Evolutionary conservation across 2,329 filamentous ascomycete species (phyloP).

Genomic region (Nemania sp.): DNA sequence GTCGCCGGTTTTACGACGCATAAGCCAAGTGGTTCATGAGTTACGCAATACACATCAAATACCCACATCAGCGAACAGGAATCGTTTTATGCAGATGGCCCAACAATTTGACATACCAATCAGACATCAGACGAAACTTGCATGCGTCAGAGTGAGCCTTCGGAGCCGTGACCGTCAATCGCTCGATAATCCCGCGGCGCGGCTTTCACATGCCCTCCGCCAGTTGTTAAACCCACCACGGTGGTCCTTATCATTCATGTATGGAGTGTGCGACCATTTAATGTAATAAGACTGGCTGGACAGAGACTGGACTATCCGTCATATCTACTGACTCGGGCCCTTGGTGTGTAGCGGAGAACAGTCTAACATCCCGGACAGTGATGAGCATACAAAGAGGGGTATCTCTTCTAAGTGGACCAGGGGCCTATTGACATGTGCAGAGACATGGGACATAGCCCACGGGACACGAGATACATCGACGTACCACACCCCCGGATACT

Average conservation of each 20-base stretch:
- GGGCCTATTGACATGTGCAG: too few relatives aligned
- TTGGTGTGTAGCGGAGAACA: slow-evolving; percentile 5
- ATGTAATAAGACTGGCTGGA: too few relatives aligned
- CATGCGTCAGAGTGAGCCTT: slow-evolving; percentile 7
- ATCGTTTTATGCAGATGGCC: slow-evolving; percentile 2
- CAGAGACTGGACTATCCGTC: background rate
- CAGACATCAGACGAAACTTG: slow-evolving; percentile 6
- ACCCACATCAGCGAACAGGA: slow-evolving; percentile 18
- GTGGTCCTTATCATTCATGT: too few relatives aligned
- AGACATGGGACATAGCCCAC: too few relatives aligned
- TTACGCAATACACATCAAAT: slow-evolving; percentile 15
- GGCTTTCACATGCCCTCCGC: too few relatives aligned
- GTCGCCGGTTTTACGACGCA: slow-evolving; percentile 11
- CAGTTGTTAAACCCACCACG: too few relatives aligned
- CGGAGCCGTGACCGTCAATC: background rate
- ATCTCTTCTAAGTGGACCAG: too few relatives aligned
- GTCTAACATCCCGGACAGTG: background rate
- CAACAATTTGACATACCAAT: slow-evolving; percentile 17
- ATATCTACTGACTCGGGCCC: background rate
- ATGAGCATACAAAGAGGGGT: slow-evolving; percentile 5
- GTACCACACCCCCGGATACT: too few relatives aligned
- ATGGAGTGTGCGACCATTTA: slow-evolving; percentile 11
- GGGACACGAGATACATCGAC: too few relatives aligned
- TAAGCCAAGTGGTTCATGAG: slow-evolving; percentile 10
- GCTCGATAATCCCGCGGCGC: slow-evolving; percentile 9